Conservation (phyloP, 2,329 filamentous ascomycete species). For the Colletotrichum tanaceti region DNA sequence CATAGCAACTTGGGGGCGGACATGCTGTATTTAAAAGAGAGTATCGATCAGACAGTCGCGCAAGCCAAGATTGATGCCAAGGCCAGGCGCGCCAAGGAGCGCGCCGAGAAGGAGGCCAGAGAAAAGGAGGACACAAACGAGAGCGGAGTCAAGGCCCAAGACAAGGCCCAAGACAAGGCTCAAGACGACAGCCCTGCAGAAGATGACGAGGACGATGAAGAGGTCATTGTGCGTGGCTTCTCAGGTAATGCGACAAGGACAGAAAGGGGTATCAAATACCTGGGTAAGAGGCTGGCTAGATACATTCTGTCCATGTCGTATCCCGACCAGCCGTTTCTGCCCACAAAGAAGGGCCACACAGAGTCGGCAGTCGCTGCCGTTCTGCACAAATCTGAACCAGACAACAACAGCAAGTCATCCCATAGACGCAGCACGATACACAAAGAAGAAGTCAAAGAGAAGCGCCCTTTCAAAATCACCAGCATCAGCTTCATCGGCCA, state of each 20-base stretch:
- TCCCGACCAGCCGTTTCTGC: conserved; percentile 90
- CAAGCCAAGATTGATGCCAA: conserved; percentile 78
- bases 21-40: conserved; percentile 97
- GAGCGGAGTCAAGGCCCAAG: not conserved
- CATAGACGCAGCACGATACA: conserved; percentile 74
- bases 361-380: conserved; percentile 49
- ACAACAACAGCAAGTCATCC: conserved; percentile 53
- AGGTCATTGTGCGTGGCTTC: conserved; percentile 91
- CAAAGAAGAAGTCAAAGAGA: conserved; percentile 50
- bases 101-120: conserved; percentile 48
- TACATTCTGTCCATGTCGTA: conserved; percentile 92
- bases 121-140: conserved; percentile 20
- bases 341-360: conserved; percentile 64
- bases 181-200: conserved; percentile 35
- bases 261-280: conserved; percentile 94
- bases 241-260: conserved; percentile 90
- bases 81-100: conserved; percentile 66
- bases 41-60: conserved; percentile 85
- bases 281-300: conserved; percentile 93
- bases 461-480: conserved; percentile 81
- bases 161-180: not conserved
- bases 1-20: conserved; percentile 96
- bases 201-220: conserved; percentile 69
- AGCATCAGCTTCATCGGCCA: conserved; percentile 96
- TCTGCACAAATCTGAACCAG: conserved; percentile 56